Conservation (phyloP, 2,329 filamentous ascomycete species). For the Triangularia setosa region DNA sequence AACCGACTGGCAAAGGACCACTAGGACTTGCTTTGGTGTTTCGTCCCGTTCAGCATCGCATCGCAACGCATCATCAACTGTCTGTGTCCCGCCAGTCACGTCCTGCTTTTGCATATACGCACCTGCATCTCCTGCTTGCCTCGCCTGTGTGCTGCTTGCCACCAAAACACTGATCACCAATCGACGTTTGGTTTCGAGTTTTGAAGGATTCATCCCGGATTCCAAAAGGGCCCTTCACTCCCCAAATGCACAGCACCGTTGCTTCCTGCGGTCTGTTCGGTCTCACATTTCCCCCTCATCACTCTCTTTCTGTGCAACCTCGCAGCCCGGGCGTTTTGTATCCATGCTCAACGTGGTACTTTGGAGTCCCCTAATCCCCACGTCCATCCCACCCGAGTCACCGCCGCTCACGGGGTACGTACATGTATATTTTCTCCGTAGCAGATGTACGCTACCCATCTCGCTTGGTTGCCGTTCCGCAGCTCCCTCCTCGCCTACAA, state of each 20-base stretch:
- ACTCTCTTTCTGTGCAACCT: constrained; percentile 16
- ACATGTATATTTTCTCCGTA: neutral
- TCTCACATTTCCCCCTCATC: constrained; percentile 20
- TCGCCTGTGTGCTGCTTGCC: neutral
- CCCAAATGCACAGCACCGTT: neutral
- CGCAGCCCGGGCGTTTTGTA: constrained; percentile 20
- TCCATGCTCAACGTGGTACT: constrained; percentile 18
- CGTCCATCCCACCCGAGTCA: neutral
- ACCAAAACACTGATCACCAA: constrained; percentile 21
- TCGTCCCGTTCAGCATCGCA: constrained; percentile 23
- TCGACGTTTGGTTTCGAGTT: constrained; percentile 23
- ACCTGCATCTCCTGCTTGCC: neutral
- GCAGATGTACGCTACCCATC: neutral
- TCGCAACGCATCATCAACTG: constrained; percentile 15
- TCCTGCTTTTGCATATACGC: neutral
- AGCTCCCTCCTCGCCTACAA: neutral
- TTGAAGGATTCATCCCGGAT: constrained; percentile 7
- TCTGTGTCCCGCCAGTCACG: neutral
- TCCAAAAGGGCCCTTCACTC: constrained; percentile 4
- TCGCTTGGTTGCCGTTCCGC: constrained; percentile 9
- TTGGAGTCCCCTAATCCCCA: constrained; percentile 14
- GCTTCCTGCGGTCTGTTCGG: constrained; percentile 16
- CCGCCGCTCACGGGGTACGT: neutral
- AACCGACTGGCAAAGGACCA: constrained; percentile 4
- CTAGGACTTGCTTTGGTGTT: constrained; percentile 15